Evolutionary conservation across 1,139 yeast species (phyloP), one percentile per base, ranked within the genome.

Genomic region (Protomyces arabidopsidicola): DNA sequence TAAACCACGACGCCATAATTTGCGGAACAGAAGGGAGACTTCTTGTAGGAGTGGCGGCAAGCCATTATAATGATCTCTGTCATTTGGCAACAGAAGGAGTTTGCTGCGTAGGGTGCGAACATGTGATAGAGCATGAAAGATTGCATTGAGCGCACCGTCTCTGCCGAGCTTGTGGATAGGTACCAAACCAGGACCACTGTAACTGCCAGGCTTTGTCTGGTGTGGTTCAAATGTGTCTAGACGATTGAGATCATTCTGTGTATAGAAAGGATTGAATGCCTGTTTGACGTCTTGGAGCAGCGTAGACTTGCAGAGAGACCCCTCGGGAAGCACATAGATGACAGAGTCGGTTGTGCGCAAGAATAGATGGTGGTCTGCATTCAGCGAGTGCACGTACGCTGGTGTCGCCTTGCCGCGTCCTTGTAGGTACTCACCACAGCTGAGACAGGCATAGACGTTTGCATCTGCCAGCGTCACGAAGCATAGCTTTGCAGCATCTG

Each of bases 401-500:
- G 86, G 86, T 0, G 93, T 82, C 14, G 81, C 73, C 64, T 74
- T 75, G 0, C 84, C 81, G 31, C 90, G 77, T 0, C 96, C 70
- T 69, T 84, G 87, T 64, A 83, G 81, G 74, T 83, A 88, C 70
- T 82, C 84, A 51, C 95, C 95, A 74, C 96, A 88, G 0, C 80
- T 81, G 42, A 88, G 74, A 70, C 96, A 88, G 50, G 89, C 84
- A 71, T 87, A 86, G 0, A 88, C 81, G 69, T 87, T 86, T 39
- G 80, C 75, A 53, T 79, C 80, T 0, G 88, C 78, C 18, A 88
- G 75, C 0, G 90, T 81, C 0, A 86, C 82, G 65, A 83, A 79
- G 72, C 96, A 88, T 1, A 83, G 73, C 70, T 83, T 84, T 54
- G 85, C 90, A 63, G 81, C 80, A 72, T 88, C 95, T 72, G 88